Evolutionary conservation across 2,329 filamentous ascomycete genomes (phyloP).

Genomic region (Zalaria obscura): DNA sequence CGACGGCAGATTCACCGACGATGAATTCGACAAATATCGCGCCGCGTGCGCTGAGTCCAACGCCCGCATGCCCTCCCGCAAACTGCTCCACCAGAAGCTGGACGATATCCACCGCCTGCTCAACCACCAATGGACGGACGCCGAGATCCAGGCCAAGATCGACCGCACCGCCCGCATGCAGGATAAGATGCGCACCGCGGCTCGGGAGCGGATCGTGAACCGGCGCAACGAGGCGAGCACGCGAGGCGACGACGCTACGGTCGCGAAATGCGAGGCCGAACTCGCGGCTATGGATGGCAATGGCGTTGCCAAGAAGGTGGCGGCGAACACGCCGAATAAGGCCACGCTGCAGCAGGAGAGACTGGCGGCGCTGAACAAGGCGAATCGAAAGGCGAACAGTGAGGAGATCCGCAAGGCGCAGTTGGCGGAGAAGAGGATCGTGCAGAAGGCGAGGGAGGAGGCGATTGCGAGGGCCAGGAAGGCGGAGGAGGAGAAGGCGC

Average conservation of each 20-base stretch:
- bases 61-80: constrained; percentile 59
- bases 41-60: constrained; percentile 59
- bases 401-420: constrained; percentile 86
- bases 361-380: constrained; percentile 67
- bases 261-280: constrained; percentile 34
- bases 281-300: constrained; percentile 46
- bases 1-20: constrained; percentile 63
- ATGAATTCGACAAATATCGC: constrained; percentile 71
- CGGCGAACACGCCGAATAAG: constrained; percentile 32
- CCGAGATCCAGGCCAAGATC: constrained; percentile 69
- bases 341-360: constrained; percentile 60
- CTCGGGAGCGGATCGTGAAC: constrained; percentile 53
- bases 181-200: constrained; percentile 43
- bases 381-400: constrained; percentile 73
- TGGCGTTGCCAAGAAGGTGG: constrained; percentile 36
- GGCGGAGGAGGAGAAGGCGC: constrained; percentile 26
- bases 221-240: constrained; percentile 53
- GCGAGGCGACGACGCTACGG: constrained; percentile 46
- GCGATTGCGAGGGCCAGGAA: constrained; percentile 32
- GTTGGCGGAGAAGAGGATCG: constrained; percentile 50
- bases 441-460: constrained; percentile 34
- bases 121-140: constrained; percentile 67
- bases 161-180: constrained; percentile 55
- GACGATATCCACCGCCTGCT: constrained; percentile 68
- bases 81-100: constrained; percentile 55